These are phyloP conservation scores for Boletus hoseneyae DNA, from an alignment of 1,284 basidiomycete species.

Conservation along the genomic window DNA sequence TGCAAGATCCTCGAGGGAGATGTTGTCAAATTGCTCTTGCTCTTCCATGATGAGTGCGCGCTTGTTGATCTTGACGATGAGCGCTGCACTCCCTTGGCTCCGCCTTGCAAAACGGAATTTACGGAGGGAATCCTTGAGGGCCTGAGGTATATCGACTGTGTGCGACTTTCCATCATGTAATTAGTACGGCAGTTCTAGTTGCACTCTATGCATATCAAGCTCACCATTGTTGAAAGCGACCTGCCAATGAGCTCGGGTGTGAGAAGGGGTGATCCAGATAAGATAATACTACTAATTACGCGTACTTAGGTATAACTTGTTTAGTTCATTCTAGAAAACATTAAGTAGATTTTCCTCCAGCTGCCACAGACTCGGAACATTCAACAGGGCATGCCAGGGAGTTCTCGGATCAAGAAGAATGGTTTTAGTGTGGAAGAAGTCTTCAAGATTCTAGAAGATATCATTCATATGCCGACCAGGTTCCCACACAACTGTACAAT, in stretches of 20 bases:
- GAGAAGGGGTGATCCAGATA: constrained; percentile 1
- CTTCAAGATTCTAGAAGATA: no score
- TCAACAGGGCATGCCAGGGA: no score
- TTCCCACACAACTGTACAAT: no score
- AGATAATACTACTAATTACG: background rate
- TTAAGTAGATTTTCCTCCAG: no score
- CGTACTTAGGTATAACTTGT: no score
- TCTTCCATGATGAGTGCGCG: constrained; percentile 74
- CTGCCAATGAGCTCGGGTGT: no score
- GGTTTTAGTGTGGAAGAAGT: no score
- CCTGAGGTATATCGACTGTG: constrained; percentile 81
- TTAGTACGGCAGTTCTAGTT: background rate
- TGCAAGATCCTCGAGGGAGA: constrained; percentile 77
- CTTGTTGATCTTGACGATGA: constrained; percentile 89
- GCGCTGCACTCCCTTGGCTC: constrained; percentile 66
- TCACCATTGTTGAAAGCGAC: constrained; percentile 26
- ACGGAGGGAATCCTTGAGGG: constrained; percentile 70
- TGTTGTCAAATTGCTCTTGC: constrained; percentile 74
- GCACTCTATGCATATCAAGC: constrained; percentile 5
- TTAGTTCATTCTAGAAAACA: no score
- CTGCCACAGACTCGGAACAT: no score
- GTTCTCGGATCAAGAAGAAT: no score
- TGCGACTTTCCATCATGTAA: constrained; percentile 46
- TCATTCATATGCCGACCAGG: no score
- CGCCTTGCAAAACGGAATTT: constrained; percentile 81